A percentile compares a stretch with the other conserved stretches of the same genome.
These are phyloP conservation scores for Trametes sp. DNA, from an alignment of 1,284 basidiomycete genomes.

Conservation along the genomic window DNA sequence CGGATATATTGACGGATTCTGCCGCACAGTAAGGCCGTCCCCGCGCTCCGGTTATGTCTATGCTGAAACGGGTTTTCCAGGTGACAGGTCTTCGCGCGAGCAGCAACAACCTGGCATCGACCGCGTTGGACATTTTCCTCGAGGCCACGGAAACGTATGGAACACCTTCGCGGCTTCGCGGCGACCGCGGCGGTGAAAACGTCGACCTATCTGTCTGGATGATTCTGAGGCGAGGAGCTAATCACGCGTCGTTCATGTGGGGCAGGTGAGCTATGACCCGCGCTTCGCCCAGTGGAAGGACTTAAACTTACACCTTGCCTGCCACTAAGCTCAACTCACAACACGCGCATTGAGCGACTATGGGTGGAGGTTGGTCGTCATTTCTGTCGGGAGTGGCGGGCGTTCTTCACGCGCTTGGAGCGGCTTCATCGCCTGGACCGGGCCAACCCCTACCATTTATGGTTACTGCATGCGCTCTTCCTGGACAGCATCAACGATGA, in stretches of 20 bases:
- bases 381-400: conserved; percentile 49
- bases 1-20: conserved; percentile 53
- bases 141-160: neutral
- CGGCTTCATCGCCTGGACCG: conserved; percentile 44
- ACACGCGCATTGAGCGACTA: conserved; percentile 43
- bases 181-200: conserved; percentile 42
- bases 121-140: neutral
- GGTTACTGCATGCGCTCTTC: conserved; percentile 54
- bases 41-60: too few species aligned
- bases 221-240: conserved; percentile 33
- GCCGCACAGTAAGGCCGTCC: conserved; percentile 5
- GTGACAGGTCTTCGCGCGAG: neutral
- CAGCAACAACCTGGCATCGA: neutral
- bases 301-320: too few species aligned
- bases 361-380: conserved; percentile 51
- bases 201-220: conserved; percentile 37
- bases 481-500: conserved; percentile 48
- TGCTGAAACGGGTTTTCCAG: neutral
- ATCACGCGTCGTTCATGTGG: conserved; percentile 42
- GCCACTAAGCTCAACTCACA: conserved; percentile 34
- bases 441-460: conserved; percentile 44
- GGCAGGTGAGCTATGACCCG: conserved; percentile 38
- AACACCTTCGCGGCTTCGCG: conserved; percentile 28
- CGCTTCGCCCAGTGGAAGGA: too few species aligned
- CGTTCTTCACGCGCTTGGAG: conserved; percentile 50